Evolutionary conservation across 768 basidiomycete species (phyloP).

Genomic region (Russula vinacea): DNA sequence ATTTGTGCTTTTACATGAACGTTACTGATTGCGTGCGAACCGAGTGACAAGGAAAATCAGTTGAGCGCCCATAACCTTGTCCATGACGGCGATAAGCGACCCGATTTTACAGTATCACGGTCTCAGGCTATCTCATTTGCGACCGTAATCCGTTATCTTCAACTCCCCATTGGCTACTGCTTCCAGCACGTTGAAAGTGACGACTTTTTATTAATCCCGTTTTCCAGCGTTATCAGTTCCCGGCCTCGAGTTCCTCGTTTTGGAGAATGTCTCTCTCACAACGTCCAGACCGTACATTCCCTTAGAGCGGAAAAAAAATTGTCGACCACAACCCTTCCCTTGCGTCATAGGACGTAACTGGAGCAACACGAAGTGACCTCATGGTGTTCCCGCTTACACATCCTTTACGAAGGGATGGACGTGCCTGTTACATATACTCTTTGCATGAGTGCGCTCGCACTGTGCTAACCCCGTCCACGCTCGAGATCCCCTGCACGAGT

Average conservation of each 20-base stretch:
- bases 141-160: not conserved
- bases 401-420: not conserved
- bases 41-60: not conserved
- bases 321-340: not conserved
- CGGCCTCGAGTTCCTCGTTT: conserved; percentile 1
- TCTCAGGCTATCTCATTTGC: not conserved
- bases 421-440: conserved; percentile 11
- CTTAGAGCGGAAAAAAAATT: conserved; percentile 7
- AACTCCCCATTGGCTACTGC: conserved; percentile 1
- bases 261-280: not conserved
- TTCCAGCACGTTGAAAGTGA: not conserved
- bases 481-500: conserved; percentile 2
- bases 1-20: not conserved
- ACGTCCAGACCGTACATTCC: not conserved
- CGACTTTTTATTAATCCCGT: not conserved
- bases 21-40: conserved; percentile 16
- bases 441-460: not conserved
- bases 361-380: conserved; percentile 17
- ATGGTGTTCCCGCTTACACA: conserved; percentile 1
- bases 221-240: conserved; percentile 10
- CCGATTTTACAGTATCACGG: not conserved
- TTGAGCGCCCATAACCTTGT: conserved; percentile 14
- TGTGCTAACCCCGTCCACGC: conserved; percentile 8
- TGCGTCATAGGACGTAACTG: conserved; percentile 26
- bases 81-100: conserved; percentile 11